Evolutionary conservation across 129 eudicot species (phyloP).

Genomic region (Artemisia annua): DNA sequence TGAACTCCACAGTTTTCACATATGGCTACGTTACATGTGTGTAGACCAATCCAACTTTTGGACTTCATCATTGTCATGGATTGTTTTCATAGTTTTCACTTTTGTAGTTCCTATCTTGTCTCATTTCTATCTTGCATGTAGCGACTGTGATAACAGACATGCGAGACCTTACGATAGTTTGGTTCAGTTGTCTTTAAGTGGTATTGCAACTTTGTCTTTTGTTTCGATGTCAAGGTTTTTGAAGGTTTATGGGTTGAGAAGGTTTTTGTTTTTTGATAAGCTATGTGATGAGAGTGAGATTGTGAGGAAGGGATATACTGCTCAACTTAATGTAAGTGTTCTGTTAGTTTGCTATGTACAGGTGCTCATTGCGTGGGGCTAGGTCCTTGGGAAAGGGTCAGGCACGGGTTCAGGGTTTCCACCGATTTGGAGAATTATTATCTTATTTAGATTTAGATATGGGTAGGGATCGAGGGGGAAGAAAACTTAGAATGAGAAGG

Average conservation of each 20-base stretch:
- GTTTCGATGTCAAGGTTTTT: background rate
- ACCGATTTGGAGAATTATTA: too few relatives aligned
- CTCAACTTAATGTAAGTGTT: background rate
- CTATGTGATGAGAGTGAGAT: background rate
- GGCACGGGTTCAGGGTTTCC: too few relatives aligned
- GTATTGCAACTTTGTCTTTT: background rate
- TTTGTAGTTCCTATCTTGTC: background rate
- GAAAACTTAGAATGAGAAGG: too few relatives aligned
- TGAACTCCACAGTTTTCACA: background rate
- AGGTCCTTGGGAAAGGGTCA: too few relatives aligned
- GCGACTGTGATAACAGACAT: background rate
- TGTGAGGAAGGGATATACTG: background rate
- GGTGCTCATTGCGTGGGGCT: too few relatives aligned
- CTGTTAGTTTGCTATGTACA: background rate
- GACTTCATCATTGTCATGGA: background rate
- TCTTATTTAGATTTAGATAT: too few relatives aligned
- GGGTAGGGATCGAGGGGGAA: too few relatives aligned
- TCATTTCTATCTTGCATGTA: background rate
- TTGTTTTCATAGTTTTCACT: background rate
- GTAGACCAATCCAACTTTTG: background rate
- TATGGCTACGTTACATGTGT: background rate
- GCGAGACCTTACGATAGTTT: background rate
- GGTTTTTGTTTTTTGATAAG: constrained; percentile 1
- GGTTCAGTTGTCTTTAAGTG: background rate
- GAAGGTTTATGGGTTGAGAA: background rate